Evolutionary conservation across 2,329 filamentous ascomycete species (phyloP), one percentile per base, ranked within the genome.

Genomic region (Xylariaceae sp.): DNA sequence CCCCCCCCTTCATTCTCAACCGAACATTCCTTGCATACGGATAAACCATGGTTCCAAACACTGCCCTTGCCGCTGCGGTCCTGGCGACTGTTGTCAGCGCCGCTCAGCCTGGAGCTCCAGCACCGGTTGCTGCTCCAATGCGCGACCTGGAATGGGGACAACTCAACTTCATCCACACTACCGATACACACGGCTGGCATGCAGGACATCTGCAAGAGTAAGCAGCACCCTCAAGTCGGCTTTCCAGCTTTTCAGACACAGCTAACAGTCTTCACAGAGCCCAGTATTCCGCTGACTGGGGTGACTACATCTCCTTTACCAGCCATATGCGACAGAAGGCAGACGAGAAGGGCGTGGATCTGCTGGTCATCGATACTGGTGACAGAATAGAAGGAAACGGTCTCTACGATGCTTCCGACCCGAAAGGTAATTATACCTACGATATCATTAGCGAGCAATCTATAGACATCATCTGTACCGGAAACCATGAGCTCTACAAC

Each of bases 121-220:
- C 83, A 41, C 91, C 95, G 7, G 82, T 93, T 57, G 82, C 86
- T 54, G 91, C 89, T 52, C 93, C 92, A 44, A 84, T 98, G 75
- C 88, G 93, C 67, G 83, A 91, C 64, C 81, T 99, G 51, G 83
- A 86, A 66, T 97, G 93, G 91, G 93, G 90, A n/a, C 89, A 96
- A 72, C 82, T 98, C 69, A 98, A 98, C 79, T 96, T 96, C 73
- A 76, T 99, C n/a, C 93, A 96, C 70, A 98, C 95, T 0, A 98
- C 95, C 41, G 90, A 98, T 72, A 95, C 90, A 3, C 95, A 98
- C 75, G 93, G 95, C 67, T 99, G 95, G 95, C 88, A 96, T 70
- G 91, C 86, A 9, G 95, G 95, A 1, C 95, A 99, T 79, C 77
- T 98, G 4, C 88, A 93, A 77, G 95, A 99, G 88, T 91, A 78